Base-by-base conservation (phyloP, 2,329 filamentous ascomycete genomes). In the Colletotrichum somersetense region DNA sequence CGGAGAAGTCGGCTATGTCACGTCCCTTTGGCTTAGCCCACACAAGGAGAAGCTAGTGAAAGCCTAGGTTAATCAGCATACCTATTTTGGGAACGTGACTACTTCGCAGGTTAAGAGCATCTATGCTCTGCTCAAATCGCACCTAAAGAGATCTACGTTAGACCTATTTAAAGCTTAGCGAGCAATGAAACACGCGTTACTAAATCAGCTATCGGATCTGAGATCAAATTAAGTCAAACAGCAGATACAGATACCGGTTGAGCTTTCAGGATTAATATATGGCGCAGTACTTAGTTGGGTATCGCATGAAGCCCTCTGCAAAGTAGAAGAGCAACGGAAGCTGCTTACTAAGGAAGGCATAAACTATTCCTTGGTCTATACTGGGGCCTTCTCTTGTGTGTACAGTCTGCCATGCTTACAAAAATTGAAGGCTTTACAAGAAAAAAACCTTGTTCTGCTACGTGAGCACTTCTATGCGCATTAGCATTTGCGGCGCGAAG, bases 11-110 rank as follows among this genome's bases (percentile, higher is more conserved):
- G 63, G 55, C 30, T 78, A 78, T 71, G 66, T 78, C 23, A 74
- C 68, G 16, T 56, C 38, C 8, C 71, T 48, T 1, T 76, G 67
- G 75, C 71, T 77, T 63, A 48, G 74, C 3, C 69, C 55, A 38
- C 75, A 74, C 42, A 77, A 77, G 35, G 70, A 77, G 56, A 76
- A 69, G 67, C 55, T 77, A 40, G 71, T 76, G 1, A 75, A 74
- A 48, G 73, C 66, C 18, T 76, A 65, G 73, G 74, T 77, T 56
- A 62, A 76, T 67, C 18, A 66, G 42, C 44, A 75, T 26, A 23
- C 38, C 70, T n/a, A 75, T 57, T 77, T 77, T 62, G 62, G 70
- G 42, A 74, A 77, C 18, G 46, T 72, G n/a, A 63, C 67, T 65
- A 75, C 71, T 38, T 75, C 57, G 46, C 62, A 65, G 20, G 67